Evolutionary conservation across 164 flowering plant genomes (phyloP), one percentile per base, ranked within the genome.

Genomic region (Vitis cinerea): DNA sequence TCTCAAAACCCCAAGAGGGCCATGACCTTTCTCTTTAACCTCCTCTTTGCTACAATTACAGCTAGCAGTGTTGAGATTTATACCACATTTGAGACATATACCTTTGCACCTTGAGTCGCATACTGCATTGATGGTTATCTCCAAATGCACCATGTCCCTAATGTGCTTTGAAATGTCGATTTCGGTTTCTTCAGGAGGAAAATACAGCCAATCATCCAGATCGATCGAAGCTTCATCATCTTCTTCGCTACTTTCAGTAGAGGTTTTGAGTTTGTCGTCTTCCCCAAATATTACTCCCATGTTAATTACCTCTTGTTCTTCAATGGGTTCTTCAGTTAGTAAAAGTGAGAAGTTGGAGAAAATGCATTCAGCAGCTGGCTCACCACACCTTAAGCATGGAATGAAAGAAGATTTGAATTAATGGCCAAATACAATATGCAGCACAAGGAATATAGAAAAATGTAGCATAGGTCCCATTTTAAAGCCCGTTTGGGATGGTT

Each of bases 111-210:
- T 64, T 1, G 94, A 73, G 75, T 84, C 84, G 64, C 99, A 96
- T 6, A 89, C 9, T 3, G 86, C 86, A 76, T 73, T 76, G 2
- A 90, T 78, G 55, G 86, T 88, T 69, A 91, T 91, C 77, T 93
- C 98, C 17, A 96, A 50, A 72, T 93, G 97, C 70, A 96, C 78
- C 74, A 85, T 17, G 82, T 96, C 99, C 65, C 99, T 76, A 19
- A 96, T 81, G 65, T 81, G 78, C 81, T 93, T 96, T 12, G 99
- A 91, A 31, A 95, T 93, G 70, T 93, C 98, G 9, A 92, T 83
- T 66, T 85, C 86, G 70, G 81, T 89, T 27, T 86, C 83, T 73
- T 83, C 90, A 3, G 79, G 69, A 56, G 97, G 99, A 69, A 96
- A 96, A 74, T 91, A 78, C 14, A 93, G 83, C 71, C 81, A 71